These are phyloP conservation scores for Phytomonas francai DNA, from an alignment of 208 protist genomes.

Conservation along the genomic window DNA sequence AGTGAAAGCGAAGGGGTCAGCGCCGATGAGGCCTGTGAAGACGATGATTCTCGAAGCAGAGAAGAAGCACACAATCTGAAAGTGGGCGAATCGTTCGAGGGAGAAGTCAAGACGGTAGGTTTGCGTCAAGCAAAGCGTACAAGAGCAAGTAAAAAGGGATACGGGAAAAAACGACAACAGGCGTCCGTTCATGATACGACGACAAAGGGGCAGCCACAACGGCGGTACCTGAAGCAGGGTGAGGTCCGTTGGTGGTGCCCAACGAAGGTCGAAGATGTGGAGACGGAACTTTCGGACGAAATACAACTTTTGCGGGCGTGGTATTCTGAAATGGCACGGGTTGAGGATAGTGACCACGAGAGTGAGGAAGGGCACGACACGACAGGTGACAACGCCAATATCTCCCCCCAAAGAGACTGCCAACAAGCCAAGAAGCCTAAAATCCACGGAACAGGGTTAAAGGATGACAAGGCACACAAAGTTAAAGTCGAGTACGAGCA, in stretches of 20 bases:
- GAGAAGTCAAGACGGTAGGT: neutral
- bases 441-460: neutral
- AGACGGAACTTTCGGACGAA: neutral
- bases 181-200: neutral
- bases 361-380: neutral
- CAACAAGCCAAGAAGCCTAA: neutral
- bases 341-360: neutral
- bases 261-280: neutral
- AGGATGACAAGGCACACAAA: neutral
- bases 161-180: neutral
- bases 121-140: neutral
- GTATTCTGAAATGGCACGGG: neutral
- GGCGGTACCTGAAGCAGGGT: neutral
- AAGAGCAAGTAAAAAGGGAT: neutral
- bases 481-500: neutral
- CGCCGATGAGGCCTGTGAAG: neutral
- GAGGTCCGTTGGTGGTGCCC: neutral
- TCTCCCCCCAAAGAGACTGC: neutral
- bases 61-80: neutral
- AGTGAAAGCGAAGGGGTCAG: neutral
- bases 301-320: neutral
- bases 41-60: neutral
- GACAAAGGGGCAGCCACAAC: slow-evolving; percentile 1
- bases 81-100: neutral
- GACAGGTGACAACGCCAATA: neutral